These are phyloP conservation scores for Pleurotus sapidus DNA, from an alignment of 768 basidiomycete species.

Conservation along the genomic window DNA sequence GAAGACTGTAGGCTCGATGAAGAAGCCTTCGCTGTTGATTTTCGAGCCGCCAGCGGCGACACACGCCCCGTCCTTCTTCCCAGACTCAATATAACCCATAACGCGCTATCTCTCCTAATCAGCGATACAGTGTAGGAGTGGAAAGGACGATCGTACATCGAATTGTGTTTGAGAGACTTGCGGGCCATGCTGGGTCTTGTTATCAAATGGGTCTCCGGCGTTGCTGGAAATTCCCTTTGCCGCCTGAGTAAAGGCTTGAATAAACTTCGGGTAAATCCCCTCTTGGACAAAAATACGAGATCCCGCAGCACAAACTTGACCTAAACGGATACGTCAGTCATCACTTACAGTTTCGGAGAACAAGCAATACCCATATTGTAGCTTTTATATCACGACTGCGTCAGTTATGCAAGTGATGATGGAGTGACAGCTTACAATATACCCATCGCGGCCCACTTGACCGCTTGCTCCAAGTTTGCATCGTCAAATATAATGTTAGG, in stretches of 20 bases:
- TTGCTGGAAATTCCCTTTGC: conserved; percentile 44
- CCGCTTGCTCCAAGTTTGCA: conserved; percentile 60
- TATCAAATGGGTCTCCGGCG: conserved; percentile 63
- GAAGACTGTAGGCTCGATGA: conserved; percentile 75
- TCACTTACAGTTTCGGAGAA: not conserved
- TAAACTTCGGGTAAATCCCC: conserved; percentile 75
- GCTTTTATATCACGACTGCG: conserved; percentile 3
- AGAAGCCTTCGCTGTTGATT: conserved; percentile 46
- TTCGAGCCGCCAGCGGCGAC: conserved; percentile 67
- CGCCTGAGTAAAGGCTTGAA: conserved; percentile 50
- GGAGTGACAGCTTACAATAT: conserved; percentile 48
- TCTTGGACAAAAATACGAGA: conserved; percentile 83
- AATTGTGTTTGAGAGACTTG: conserved; percentile 70
- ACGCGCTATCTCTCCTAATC: conserved; percentile 47
- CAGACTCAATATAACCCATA: conserved; percentile 75
- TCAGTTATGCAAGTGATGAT: too few species aligned
- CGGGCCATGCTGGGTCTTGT: conserved; percentile 61
- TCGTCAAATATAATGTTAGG: conserved; percentile 65
- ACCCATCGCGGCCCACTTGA: conserved; percentile 63
- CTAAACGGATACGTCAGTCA: conserved; percentile 50
- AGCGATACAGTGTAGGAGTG: not conserved
- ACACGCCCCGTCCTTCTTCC: conserved; percentile 69
- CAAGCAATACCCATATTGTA: conserved; percentile 24
- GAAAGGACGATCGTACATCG: conserved; percentile 37
- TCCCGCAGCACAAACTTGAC: conserved; percentile 79